A percentile compares a stretch with the other conserved stretches of the same genome.
These are phyloP conservation scores for Globomyces sp. DNA, from an alignment of 371 early-diverging fungal species.

Conservation along the genomic window DNA sequence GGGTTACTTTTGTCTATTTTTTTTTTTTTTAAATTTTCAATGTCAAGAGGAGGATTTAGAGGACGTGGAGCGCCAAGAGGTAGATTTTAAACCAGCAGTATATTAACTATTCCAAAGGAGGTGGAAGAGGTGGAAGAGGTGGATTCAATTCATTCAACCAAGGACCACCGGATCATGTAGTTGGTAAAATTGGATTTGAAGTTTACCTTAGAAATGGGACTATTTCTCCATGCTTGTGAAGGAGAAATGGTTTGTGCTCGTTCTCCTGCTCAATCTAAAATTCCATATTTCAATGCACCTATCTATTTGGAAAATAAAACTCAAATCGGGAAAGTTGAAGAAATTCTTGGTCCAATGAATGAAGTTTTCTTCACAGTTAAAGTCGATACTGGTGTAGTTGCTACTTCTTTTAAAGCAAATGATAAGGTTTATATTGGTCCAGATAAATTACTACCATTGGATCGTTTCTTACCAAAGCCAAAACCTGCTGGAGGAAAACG, in stretches of 20 bases:
- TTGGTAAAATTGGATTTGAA: constrained; percentile 50
- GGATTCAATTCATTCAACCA: constrained; percentile 55
- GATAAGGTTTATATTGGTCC: constrained; percentile 91
- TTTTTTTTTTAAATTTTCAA: no score
- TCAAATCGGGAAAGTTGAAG: constrained; percentile 99
- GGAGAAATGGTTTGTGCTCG: constrained; percentile 89
- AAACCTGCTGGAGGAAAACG: constrained; percentile 58
- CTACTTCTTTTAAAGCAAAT: constrained; percentile 82
- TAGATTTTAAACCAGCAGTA: no score
- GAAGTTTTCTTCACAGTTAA: constrained; percentile 97
- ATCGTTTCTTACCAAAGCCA: constrained; percentile 96
- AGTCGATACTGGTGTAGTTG: constrained; percentile 90
- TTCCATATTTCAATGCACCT: constrained; percentile 99
- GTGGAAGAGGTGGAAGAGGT: constrained; percentile 55
- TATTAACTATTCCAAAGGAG: no score
- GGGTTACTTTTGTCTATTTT: no score
- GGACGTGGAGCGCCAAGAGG: no score
- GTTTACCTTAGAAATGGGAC: constrained; percentile 73
- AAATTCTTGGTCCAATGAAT: constrained; percentile 97
- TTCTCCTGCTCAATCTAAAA: constrained; percentile 52
- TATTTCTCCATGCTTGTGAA: constrained; percentile 93
- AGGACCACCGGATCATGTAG: constrained; percentile 78
- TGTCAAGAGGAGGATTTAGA: no score
- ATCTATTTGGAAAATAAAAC: constrained; percentile 96
- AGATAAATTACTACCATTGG: constrained; percentile 93